Conservation (phyloP, 352 stramenopile genomes). For the Blastocystis sp. region DNA sequence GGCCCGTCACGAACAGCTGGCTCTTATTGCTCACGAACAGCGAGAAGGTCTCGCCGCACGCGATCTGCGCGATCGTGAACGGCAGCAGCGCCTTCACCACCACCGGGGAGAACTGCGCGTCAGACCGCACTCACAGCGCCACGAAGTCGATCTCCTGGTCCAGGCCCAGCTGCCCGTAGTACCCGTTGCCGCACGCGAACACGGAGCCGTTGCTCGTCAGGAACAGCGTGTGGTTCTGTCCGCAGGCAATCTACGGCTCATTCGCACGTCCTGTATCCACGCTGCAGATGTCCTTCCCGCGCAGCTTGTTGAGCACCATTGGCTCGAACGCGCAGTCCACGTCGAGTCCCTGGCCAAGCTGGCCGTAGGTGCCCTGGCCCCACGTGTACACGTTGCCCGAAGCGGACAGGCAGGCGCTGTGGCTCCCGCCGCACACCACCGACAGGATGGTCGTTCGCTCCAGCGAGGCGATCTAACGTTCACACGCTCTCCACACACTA, state of each 20-base stretch:
- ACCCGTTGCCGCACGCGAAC: conserved; percentile 77
- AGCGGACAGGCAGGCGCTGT: conserved; percentile 73
- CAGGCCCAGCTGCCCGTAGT: conserved; percentile 78
- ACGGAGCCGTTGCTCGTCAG: conserved; percentile 75
- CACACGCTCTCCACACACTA: conserved; percentile 36
- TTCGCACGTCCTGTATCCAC: neutral
- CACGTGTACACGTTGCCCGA: conserved; percentile 75
- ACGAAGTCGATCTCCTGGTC: conserved; percentile 71
- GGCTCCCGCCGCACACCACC: conserved; percentile 74
- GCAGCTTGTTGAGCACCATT: conserved; percentile 40
- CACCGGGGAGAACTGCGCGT: conserved; percentile 34
- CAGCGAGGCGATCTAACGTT: conserved; percentile 63
- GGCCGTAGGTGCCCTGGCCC: conserved; percentile 78
- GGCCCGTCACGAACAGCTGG: conserved; percentile 4
- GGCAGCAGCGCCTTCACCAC: conserved; percentile 28
- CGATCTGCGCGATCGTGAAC: conserved; percentile 36
- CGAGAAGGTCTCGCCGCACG: conserved; percentile 55
- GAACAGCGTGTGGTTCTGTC: conserved; percentile 77
- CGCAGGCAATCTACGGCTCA: conserved; percentile 76
- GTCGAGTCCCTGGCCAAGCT: conserved; percentile 75
- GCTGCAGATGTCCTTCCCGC: conserved; percentile 37
- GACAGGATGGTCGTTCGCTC: conserved; percentile 71
- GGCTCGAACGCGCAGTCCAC: conserved; percentile 69
- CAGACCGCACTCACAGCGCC: neutral
- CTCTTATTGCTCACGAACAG: conserved; percentile 32